Evolutionary conservation across 768 basidiomycete species (phyloP).

Genomic region (Phylloporus sp.): DNA sequence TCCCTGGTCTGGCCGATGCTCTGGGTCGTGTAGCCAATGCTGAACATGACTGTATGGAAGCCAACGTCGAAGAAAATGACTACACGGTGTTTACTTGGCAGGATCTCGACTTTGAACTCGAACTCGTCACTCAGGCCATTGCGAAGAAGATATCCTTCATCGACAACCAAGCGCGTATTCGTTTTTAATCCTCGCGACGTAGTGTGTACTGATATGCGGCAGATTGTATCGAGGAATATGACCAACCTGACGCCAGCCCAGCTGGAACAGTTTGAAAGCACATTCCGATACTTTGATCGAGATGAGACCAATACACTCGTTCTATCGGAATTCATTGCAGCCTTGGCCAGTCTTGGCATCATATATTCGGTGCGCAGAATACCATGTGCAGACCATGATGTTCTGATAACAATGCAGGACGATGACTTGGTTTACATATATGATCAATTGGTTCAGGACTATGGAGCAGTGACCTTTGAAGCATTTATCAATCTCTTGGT

Average conservation of each 20-base stretch:
- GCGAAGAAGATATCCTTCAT: slow-evolving; percentile 92
- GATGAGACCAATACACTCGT: slow-evolving; percentile 88
- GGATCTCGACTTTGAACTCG: slow-evolving; percentile 88
- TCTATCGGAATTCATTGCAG: slow-evolving; percentile 85
- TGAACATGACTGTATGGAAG: slow-evolving; percentile 74
- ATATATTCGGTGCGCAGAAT: slow-evolving; percentile 67
- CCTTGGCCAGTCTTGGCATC: slow-evolving; percentile 90
- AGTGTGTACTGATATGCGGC: slow-evolving; percentile 9
- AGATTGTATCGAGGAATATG: slow-evolving; percentile 94
- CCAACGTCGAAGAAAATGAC: slow-evolving; percentile 97
- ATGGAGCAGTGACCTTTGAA: slow-evolving; percentile 88
- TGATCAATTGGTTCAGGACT: slow-evolving; percentile 70
- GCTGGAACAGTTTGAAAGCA: slow-evolving; percentile 93
- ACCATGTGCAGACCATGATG: background rate
- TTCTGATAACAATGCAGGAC: slow-evolving; percentile 45
- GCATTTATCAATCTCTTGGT: slow-evolving; percentile 94
- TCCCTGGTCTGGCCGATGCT: slow-evolving; percentile 60
- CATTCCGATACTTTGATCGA: slow-evolving; percentile 96
- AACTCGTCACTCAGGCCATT: slow-evolving; percentile 74
- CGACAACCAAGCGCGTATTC: slow-evolving; percentile 78
- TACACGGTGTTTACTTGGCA: slow-evolving; percentile 87
- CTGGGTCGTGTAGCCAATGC: slow-evolving; percentile 54
- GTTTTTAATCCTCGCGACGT: background rate
- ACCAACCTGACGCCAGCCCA: slow-evolving; percentile 94
- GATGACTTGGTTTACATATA: slow-evolving; percentile 86